Evolutionary conservation across 306 rosid species (phyloP).

Genomic region (Castanea mollissima): DNA sequence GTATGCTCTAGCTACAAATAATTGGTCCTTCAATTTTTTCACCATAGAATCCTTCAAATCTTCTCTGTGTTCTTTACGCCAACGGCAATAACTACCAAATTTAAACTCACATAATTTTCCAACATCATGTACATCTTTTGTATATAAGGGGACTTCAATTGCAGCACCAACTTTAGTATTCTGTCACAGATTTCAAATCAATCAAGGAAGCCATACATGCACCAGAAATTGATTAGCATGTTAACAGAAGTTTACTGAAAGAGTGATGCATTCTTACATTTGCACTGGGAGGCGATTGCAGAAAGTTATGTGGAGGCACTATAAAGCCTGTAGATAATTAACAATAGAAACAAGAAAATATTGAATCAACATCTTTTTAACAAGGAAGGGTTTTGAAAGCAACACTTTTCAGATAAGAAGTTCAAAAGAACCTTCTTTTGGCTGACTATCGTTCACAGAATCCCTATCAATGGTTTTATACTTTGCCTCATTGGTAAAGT

Average conservation of each 20-base stretch:
- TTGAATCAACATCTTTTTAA: neutral
- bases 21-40: conserved; percentile 83
- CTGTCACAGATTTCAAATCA: conserved; percentile 52
- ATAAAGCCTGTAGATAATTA: conserved; percentile 42
- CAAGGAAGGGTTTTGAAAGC: conserved; percentile 5
- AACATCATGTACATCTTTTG: conserved; percentile 51
- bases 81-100: conserved; percentile 90
- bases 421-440: conserved; percentile 36
- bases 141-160: conserved; percentile 30
- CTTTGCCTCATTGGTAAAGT: conserved; percentile 37
- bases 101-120: conserved; percentile 73
- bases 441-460: conserved; percentile 25
- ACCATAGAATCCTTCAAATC: conserved; percentile 76
- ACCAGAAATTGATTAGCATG: conserved; percentile 13
- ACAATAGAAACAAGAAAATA: conserved; percentile 17
- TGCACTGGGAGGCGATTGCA: conserved; percentile 38
- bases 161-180: conserved; percentile 33
- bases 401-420: conserved; percentile 16
- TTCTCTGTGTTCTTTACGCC: conserved; percentile 80
- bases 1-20: conserved; percentile 95
- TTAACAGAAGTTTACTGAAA: conserved; percentile 16
- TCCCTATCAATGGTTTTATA: conserved; percentile 31
- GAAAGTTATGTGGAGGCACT: conserved; percentile 36
- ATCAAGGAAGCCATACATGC: conserved; percentile 18
- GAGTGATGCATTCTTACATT: conserved; percentile 49